Evolutionary conservation across 2,329 filamentous ascomycete genomes (phyloP).

Genomic region (Pleoardoris graminearum): DNA sequence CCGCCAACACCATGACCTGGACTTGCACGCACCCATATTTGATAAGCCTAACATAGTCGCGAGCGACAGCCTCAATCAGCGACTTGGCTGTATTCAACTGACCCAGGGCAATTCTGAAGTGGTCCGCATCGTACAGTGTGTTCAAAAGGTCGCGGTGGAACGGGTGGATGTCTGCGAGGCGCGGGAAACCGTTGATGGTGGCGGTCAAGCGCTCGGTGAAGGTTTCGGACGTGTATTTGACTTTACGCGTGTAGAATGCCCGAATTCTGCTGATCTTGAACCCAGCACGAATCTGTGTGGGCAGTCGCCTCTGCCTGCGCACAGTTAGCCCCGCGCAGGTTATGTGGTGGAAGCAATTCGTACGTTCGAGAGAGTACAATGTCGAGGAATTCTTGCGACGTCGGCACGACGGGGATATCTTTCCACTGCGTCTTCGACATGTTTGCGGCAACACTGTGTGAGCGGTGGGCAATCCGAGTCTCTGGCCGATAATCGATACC

Average conservation of each 20-base stretch:
- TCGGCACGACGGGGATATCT: conserved; percentile 85
- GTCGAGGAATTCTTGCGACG: conserved; percentile 93
- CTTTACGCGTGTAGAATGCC: conserved; percentile 93
- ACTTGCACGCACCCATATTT: conserved; percentile 76
- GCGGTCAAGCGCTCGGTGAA: conserved; percentile 90
- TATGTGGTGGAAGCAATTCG: conserved; percentile 1
- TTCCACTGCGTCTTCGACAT: conserved; percentile 47
- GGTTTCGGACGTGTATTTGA: conserved; percentile 94
- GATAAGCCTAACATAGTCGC: conserved; percentile 93
- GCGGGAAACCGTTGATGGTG: conserved; percentile 87
- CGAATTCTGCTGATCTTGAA: conserved; percentile 96
- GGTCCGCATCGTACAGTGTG: conserved; percentile 71
- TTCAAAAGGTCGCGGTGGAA: conserved; percentile 92
- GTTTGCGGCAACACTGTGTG: conserved; percentile 21
- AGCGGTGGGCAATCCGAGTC: conserved; percentile 11
- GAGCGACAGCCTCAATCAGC: conserved; percentile 90
- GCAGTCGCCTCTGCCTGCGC: conserved; percentile 81
- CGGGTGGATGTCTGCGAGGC: conserved; percentile 90
- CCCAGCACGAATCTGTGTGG: conserved; percentile 91
- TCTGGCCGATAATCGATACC: conserved; percentile 19
- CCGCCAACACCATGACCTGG: neutral
- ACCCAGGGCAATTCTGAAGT: conserved; percentile 91
- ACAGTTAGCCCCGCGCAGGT: conserved; percentile 21
- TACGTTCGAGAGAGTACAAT: conserved; percentile 80
- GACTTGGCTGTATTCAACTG: conserved; percentile 96